phyloP scores from a whole-genome alignment of 768 basidiomycete genomes.

The Cyclocybe cylindracea region DNA sequence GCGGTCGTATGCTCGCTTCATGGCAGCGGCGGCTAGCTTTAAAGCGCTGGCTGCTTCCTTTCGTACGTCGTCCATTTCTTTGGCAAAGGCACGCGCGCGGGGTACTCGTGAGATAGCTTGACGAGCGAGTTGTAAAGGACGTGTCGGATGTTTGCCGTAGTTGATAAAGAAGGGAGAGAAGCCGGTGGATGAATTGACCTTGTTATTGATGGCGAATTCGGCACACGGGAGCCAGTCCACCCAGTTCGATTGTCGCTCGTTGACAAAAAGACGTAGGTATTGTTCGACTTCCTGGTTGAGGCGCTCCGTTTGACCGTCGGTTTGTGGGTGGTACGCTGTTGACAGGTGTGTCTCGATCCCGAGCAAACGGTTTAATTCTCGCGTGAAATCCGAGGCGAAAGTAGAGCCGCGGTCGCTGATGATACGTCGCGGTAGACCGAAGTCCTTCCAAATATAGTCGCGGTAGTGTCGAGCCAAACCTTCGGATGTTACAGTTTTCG shows the following conservation, averaged over 20 bases:
- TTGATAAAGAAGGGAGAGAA: constrained; percentile 29
- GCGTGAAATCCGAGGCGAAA: constrained; percentile 33
- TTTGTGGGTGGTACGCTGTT: constrained; percentile 44
- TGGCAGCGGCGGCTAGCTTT: constrained; percentile 15
- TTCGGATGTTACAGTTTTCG: constrained; percentile 15
- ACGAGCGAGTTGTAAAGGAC: constrained; percentile 12
- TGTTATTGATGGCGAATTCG: constrained; percentile 34
- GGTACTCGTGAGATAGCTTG: constrained; percentile 10
- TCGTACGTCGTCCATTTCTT: constrained; percentile 18
- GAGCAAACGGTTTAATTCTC: constrained; percentile 25
- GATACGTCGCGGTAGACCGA: constrained; percentile 25
- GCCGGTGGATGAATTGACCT: constrained; percentile 22
- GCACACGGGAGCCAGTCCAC: constrained; percentile 25
- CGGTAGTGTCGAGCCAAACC: constrained; percentile 17
- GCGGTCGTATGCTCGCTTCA: constrained; percentile 10
- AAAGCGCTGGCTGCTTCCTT: constrained; percentile 16
- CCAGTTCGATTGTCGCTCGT: constrained; percentile 32
- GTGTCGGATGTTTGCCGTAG: constrained; percentile 25
- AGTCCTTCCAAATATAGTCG: constrained; percentile 22
- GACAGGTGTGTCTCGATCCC: constrained; percentile 32
- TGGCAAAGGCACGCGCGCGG: constrained; percentile 17
- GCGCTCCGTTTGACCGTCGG: constrained; percentile 28
- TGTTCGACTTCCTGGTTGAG: constrained; percentile 31
- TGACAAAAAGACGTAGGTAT: constrained; percentile 27
- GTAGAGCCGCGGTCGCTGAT: constrained; percentile 28